phyloP scores from a whole-genome alignment of 2,329 filamentous ascomycete species.

The Fusarium sp. region DNA sequence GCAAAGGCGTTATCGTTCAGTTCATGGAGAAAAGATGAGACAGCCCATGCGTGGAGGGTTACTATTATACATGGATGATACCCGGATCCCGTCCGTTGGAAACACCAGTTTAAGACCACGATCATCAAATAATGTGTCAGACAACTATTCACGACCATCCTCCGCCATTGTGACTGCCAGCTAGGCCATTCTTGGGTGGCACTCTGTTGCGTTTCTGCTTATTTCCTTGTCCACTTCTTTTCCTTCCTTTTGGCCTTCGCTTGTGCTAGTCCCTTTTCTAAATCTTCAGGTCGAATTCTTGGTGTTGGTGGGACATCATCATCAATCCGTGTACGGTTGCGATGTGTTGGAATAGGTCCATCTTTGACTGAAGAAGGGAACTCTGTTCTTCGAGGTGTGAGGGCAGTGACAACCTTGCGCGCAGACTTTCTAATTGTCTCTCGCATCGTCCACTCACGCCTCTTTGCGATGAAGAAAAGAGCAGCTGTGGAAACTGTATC shows the following conservation, averaged over 20 bases:
- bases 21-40: constrained; percentile 42
- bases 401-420: constrained; percentile 68
- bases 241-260: constrained; percentile 53
- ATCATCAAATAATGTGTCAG: constrained; percentile 5
- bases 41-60: constrained; percentile 41
- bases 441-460: constrained; percentile 83
- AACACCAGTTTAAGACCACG: constrained; percentile 28
- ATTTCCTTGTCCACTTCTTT: constrained; percentile 43
- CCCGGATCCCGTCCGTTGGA: constrained; percentile 47
- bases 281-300: constrained; percentile 63
- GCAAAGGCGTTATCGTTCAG: constrained; percentile 43
- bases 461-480: constrained; percentile 85
- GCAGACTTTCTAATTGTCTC: constrained; percentile 78
- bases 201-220: not conserved
- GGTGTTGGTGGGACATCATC: constrained; percentile 72
- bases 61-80: constrained; percentile 49
- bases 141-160: not conserved
- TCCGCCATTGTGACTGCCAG: constrained; percentile 1
- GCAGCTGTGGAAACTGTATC: constrained; percentile 69
- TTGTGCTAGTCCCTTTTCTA: constrained; percentile 67
- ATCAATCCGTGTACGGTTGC: constrained; percentile 58
- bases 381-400: constrained; percentile 71
- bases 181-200: not conserved
- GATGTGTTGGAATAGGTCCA: constrained; percentile 41
- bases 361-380: constrained; percentile 70